Base-by-base conservation (phyloP, 495 filamentous ascomycete species). In the Annulohypoxylon nitens region DNA sequence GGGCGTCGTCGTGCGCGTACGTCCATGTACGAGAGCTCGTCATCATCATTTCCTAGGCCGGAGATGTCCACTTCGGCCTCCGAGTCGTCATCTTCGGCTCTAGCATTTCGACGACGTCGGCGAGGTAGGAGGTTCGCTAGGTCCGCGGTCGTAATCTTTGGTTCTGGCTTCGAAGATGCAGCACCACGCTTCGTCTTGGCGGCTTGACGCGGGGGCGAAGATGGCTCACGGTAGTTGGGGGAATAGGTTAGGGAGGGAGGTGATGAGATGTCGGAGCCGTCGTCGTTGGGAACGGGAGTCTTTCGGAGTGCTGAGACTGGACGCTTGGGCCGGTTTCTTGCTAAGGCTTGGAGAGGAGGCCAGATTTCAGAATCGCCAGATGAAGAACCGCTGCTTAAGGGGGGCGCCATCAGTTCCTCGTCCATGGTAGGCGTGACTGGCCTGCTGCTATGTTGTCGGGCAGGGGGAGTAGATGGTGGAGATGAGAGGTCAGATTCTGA, bases 181-280 rank as follows among this genome's bases (percentile, higher is more conserved):
- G 67, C 71, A 61, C 61, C 74, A 45, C 67, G 68, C 57, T 66
- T 75, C 20, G 64, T 64, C 25, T 73, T 78, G 11, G 37, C 71
- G 41, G 54, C 69, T 65, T 39, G 71, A 25, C 48, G 70, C 47
- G 58, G 76, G 16, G 41, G 80, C 59, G 69, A 78, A 64, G 70
- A 75, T 64, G 71, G 71, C 68, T 61, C 76, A 41, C 71, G 77
- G 65, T 82, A 84, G 61, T 86, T 85, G 2, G 84, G 84, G 2
- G 84, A 86, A 67, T 86, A 83, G 9, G 84, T 86, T 0, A 86
- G 79, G 2, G 84, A 86, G 3, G 84, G 84, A 0, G 84, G 84
- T 11, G 84, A 86, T 0, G 84, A 86, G 12, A 85, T 73, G 36
- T 83, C 79, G 7, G 84, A 86, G 41, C 73, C 26, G 25, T 75